A percentile compares a stretch with the other conserved stretches of the same genome.
phyloP scores from a whole-genome alignment of 192 early-diverging fungal genomes.

The Coemansia sp. region DNA sequence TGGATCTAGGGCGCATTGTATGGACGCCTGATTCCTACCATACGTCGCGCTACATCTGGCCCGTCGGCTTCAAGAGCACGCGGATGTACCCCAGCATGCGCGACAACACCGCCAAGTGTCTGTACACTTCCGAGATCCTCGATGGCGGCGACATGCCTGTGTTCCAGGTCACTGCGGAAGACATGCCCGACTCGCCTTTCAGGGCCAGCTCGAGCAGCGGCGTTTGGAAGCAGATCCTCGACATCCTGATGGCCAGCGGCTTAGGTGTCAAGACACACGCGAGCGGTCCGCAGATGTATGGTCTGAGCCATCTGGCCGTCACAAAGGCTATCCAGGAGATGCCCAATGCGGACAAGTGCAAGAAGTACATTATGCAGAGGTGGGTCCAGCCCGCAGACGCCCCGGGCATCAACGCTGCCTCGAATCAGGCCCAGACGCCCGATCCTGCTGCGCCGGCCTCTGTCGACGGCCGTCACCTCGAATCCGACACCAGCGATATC shows the following conservation, averaged over 20 bases:
- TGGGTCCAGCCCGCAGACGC: too few species aligned
- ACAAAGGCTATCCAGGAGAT: slow-evolving; percentile 72
- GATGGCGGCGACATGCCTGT: slow-evolving; percentile 60
- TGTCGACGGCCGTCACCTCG: too few species aligned
- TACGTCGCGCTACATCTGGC: slow-evolving; percentile 67
- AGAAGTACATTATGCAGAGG: slow-evolving; percentile 44
- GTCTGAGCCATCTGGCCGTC: slow-evolving; percentile 62
- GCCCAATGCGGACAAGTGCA: slow-evolving; percentile 34
- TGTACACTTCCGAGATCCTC: slow-evolving; percentile 65
- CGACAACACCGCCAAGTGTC: slow-evolving; percentile 52
- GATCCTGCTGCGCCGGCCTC: too few species aligned
- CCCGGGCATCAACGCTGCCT: slow-evolving; percentile 11
- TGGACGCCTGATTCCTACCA: slow-evolving; percentile 64
- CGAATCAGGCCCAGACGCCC: too few species aligned
- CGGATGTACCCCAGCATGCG: slow-evolving; percentile 60
- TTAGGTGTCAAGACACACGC: slow-evolving; percentile 68
- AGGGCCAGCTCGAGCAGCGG: slow-evolving; percentile 64
- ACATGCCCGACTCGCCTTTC: slow-evolving; percentile 61
- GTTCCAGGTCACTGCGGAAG: slow-evolving; percentile 68
- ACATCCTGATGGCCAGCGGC: slow-evolving; percentile 58
- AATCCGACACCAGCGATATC: too few species aligned
- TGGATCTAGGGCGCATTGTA: slow-evolving; percentile 58
- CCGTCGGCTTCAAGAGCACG: slow-evolving; percentile 65
- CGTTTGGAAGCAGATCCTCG: slow-evolving; percentile 66
- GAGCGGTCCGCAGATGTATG: slow-evolving; percentile 69